Evolutionary conservation across 2,329 filamentous ascomycete species (phyloP).

Genomic region (Domatiomyces globalis): DNA sequence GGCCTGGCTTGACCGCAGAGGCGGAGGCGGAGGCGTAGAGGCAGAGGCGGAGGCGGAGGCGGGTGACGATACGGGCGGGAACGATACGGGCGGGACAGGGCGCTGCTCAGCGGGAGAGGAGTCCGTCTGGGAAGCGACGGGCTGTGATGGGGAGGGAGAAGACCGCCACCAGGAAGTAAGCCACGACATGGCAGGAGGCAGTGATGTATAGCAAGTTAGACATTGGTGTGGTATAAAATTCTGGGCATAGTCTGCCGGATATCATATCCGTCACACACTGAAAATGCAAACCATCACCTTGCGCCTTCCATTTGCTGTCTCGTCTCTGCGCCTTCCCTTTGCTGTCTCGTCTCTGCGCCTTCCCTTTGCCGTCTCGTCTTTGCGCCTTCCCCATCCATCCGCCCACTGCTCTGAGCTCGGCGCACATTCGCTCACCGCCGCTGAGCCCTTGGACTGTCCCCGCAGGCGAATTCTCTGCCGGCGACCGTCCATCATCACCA

Average conservation of each 20-base stretch:
- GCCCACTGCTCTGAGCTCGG: not conserved
- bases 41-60: conserved; percentile 1
- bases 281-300: not conserved
- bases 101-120: conserved; percentile 6
- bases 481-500: not conserved
- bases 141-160: conserved; percentile 4
- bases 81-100: conserved; percentile 8
- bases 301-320: not conserved
- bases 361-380: not conserved
- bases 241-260: not conserved
- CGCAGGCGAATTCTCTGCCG: not conserved
- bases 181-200: conserved; percentile 13
- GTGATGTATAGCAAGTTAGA: not conserved
- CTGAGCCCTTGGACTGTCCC: not conserved
- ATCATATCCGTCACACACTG: not conserved
- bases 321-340: too few relatives aligned
- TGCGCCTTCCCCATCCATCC: not conserved
- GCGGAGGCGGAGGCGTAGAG: conserved; percentile 1
- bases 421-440: not conserved
- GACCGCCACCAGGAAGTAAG: conserved; percentile 13
- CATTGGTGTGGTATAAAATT: not conserved
- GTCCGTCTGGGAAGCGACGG: not conserved
- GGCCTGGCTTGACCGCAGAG: conserved; percentile 4
- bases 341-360: too few relatives aligned
- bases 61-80: not conserved